phyloP scores from a whole-genome alignment of 2,329 filamentous ascomycete genomes.

The Albifimbria verrucaria region DNA sequence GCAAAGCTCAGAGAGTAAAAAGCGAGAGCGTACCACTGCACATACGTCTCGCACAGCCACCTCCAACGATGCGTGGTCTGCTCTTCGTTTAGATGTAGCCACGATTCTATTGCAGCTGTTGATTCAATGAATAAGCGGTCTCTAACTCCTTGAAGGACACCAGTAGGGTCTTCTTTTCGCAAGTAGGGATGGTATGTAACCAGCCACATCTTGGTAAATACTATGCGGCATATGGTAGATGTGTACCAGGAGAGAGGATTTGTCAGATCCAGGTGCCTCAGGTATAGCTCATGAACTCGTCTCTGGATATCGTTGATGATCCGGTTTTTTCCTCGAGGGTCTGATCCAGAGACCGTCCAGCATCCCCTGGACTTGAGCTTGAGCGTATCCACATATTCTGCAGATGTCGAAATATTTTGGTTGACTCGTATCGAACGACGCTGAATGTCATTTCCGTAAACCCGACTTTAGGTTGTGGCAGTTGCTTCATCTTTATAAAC shows the following conservation, averaged over 20 bases:
- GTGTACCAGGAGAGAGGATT: conserved; percentile 64
- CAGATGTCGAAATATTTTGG: conserved; percentile 20
- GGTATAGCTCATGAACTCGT: conserved; percentile 52
- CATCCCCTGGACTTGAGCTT: conserved; percentile 28
- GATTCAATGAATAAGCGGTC: not conserved
- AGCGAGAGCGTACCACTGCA: not conserved
- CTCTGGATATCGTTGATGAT: conserved; percentile 50
- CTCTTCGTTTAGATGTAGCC: not conserved
- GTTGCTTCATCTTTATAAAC: conserved; percentile 41
- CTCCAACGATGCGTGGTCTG: not conserved
- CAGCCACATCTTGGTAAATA: conserved; percentile 76
- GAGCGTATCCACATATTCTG: conserved; percentile 50
- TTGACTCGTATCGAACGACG: not conserved
- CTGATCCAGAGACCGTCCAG: conserved; percentile 23
- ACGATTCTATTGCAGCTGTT: not conserved
- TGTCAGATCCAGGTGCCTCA: conserved; percentile 44
- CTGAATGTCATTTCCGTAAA: conserved; percentile 49
- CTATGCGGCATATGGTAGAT: conserved; percentile 64
- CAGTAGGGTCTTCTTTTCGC: not conserved
- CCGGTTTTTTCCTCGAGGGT: conserved; percentile 33
- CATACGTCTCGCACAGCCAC: not conserved
- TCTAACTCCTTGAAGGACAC: not conserved
- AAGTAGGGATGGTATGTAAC: conserved; percentile 65
- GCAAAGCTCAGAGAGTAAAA: not conserved
- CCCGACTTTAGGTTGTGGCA: conserved; percentile 44